These are phyloP conservation scores for Paramecium biaurelia DNA, from an alignment of 73 alveolate species.

Conservation along the genomic window DNA sequence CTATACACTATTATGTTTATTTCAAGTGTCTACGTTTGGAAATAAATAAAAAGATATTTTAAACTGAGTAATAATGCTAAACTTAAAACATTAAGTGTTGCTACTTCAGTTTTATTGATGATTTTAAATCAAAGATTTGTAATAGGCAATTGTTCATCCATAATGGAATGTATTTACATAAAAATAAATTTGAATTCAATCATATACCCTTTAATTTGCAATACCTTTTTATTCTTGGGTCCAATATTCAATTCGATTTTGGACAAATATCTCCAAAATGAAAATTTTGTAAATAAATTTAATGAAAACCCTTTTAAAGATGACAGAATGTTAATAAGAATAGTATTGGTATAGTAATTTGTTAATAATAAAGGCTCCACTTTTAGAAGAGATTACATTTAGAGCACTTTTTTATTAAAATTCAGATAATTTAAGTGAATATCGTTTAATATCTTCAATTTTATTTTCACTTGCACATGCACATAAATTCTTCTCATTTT, in stretches of 20 bases:
- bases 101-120: not conserved
- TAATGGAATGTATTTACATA: not conserved
- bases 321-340: not conserved
- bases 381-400: constrained; percentile 9
- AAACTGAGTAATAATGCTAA: not conserved
- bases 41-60: not conserved
- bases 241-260: not conserved
- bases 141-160: not conserved
- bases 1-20: not conserved
- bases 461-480: not conserved
- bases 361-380: not conserved
- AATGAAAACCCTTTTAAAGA: not conserved
- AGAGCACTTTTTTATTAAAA: not conserved
- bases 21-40: not conserved
- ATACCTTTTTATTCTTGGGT: not conserved
- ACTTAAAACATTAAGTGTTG: not conserved
- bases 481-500: not conserved
- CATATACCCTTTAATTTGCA: not conserved
- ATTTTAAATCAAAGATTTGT: not conserved
- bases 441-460: not conserved
- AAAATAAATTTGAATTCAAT: not conserved
- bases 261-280: not conserved
- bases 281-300: not conserved
- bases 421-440: not conserved
- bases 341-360: not conserved